Conservation (phyloP, 148 eudicot genomes). For the Cornus controversa region DNA sequence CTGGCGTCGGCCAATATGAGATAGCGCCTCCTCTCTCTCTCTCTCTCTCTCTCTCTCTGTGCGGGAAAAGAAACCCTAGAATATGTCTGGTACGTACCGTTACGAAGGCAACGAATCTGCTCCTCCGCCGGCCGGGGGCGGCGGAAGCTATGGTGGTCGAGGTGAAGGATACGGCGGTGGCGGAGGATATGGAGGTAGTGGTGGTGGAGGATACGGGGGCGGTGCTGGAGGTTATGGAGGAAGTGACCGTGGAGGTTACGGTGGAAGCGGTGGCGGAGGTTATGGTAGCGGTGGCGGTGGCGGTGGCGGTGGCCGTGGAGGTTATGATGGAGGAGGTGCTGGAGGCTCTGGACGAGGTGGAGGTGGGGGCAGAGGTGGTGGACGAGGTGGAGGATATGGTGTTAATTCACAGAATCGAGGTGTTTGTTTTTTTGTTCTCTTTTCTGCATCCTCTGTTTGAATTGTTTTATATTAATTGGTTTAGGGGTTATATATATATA, state of each 20-base stretch:
- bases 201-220: slow-evolving; percentile 26
- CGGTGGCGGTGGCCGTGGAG: slow-evolving; percentile 18
- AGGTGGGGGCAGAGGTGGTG: slow-evolving; percentile 22
- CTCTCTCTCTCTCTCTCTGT: no score
- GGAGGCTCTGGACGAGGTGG: slow-evolving; percentile 32
- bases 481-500: not conserved
- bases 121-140: slow-evolving; percentile 41
- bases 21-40: not conserved
- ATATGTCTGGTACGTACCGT: slow-evolving; percentile 57
- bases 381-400: slow-evolving; percentile 49
- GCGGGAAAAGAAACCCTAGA: slow-evolving; percentile 20
- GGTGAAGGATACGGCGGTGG: slow-evolving; percentile 17
- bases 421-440: not conserved
- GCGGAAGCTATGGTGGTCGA: slow-evolving; percentile 19
- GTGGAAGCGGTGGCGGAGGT: slow-evolving; percentile 20
- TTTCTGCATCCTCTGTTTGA: not conserved
- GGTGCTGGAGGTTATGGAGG: slow-evolving; percentile 20
- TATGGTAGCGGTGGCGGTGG: slow-evolving; percentile 28
- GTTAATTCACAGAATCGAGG: slow-evolving; percentile 49
- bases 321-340: slow-evolving; percentile 19
- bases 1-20: not conserved
- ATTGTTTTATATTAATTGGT: not conserved
- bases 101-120: slow-evolving; percentile 63
- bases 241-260: slow-evolving; percentile 18
- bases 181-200: slow-evolving; percentile 11